Conservation (phyloP, 1,284 basidiomycete genomes). For the Sanguinoderma infundibulare region DNA sequence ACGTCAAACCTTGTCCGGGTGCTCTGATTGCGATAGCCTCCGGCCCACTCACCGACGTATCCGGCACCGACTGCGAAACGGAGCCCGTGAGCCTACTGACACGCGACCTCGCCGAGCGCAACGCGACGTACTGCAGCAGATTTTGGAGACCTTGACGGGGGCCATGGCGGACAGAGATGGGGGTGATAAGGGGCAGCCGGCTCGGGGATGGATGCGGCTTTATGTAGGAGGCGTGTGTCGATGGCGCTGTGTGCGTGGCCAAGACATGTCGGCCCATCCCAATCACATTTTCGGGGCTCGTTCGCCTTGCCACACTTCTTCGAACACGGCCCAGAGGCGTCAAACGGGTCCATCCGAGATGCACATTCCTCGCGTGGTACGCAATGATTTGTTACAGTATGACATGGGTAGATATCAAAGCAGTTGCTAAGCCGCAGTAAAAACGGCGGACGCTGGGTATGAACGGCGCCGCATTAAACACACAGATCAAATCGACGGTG, state of each 20-base stretch:
- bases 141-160: constrained; percentile 77
- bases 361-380: too few relatives aligned
- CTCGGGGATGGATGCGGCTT: constrained; percentile 3
- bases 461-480: too few relatives aligned
- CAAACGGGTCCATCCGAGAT: too few relatives aligned
- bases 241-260: not conserved
- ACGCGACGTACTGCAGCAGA: constrained; percentile 84
- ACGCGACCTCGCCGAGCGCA: not conserved
- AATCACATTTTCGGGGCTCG: not conserved
- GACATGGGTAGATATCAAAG: too few relatives aligned
- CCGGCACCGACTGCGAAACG: constrained; percentile 83
- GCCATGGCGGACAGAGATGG: constrained; percentile 46
- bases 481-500: not conserved
- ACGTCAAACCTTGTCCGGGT: not conserved
- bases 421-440: too few relatives aligned
- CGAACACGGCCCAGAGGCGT: not conserved
- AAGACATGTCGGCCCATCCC: not conserved
- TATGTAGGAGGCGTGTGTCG: not conserved
- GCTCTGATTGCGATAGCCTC: constrained; percentile 10
- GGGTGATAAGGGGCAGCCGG: constrained; percentile 17
- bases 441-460: too few relatives aligned
- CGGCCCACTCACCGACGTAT: constrained; percentile 79
- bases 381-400: too few relatives aligned
- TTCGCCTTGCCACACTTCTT: not conserved
- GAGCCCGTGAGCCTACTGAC: constrained; percentile 10